Evolutionary conservation across 208 protist genomes (phyloP), one percentile per base, ranked within the genome.

Genomic region (Eutreptiella sp.): DNA sequence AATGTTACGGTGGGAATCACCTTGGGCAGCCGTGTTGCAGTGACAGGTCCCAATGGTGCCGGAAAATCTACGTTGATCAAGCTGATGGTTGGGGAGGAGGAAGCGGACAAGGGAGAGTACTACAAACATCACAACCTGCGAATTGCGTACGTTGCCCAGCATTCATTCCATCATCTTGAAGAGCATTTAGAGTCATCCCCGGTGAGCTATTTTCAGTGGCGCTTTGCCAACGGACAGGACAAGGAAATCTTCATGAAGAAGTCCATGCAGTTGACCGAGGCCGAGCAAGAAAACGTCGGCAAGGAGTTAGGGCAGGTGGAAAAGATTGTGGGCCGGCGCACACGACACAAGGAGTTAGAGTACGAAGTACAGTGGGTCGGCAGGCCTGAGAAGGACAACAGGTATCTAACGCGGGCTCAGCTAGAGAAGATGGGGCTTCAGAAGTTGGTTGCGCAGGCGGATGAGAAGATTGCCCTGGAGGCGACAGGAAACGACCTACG

Each of bases 11-110:
- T 61, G 0, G 54, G 53, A 28, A n/a, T 61, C 11, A 54, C 54
- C 0, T 7, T 61, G 34, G 34, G n/a, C 9, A 45, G 24, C 0
- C 42, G 32, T 33, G 32, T 61, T 33, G 54, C 54, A 14, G 33
- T 39, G 7, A 9, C 54, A 19, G 54, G 54, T 11, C 24, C 21
- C 21, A 61, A 61, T 21, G 54, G 54, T 7, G 54, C 54, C 45
- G 54, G 54, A 19, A 61, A 61, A 23, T 61, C 54, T 9, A 61
- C 54, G 54, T n/a, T 61, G 41, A 61, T 61, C 41, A 33, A 21
- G 42, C 11, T 61, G 14, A 19, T 61, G 16, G 38, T 53, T 21
- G 54, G 54, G 19, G 54, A 61, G 26, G 38, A 29, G 21, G 54
- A 58, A n/a, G 19, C 21, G 0, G 54, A 35, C 16, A 24, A 45